Evolutionary conservation across 768 basidiomycete species (phyloP), one percentile per base, ranked within the genome.

Genomic region (Suillus occidentalis): DNA sequence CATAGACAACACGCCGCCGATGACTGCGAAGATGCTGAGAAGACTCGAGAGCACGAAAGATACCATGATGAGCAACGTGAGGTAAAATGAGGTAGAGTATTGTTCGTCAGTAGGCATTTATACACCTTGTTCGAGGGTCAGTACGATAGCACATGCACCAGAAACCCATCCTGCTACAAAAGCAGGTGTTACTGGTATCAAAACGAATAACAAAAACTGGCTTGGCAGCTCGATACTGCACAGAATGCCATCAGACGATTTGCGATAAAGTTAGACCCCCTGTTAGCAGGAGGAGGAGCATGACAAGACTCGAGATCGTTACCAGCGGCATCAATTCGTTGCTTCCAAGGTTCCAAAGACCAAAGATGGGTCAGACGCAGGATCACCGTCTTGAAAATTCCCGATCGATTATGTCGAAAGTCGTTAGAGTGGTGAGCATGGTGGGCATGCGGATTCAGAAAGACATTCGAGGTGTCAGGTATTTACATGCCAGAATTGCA

Each of bases 41-140:
- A 64, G 36, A 10, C n/a, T 39, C 36, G 61, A 42, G 43, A 60
- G 13, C 42, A 8, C 14, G 58, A 61, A 61, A 13, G 47, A 64
- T 28, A 62, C 36, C 60, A 64, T 64, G 22, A 61, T 64, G 45
- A 50, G 9, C 39, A 22, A 43, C 47, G 34, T 4, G 61, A 58
- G 53, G 31, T 39, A 28, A 9, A 13, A 34, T 16, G 8, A 13
- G 18, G 25, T 22, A 28, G 49, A 25, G 14, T 16, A 53, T 14
- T 5, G 25, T 20, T 34, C 39, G 31, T 49, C 34, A 9, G 28
- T n/a, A 31, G 20, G 28, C 22, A 62, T 64, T 25, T 64, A 64
- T 45, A 64, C 31, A 28, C 52, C 36, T n/a, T 14, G 6, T 40
- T 31, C 59, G n/a, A 59, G n/a, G 34, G 20, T 16, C 22, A 13